Percentiles rank a stretch among this genome's conserved stretches.
phyloP scores from a whole-genome alignment of 352 stramenopile species.

The Peronospora belbahrii region DNA sequence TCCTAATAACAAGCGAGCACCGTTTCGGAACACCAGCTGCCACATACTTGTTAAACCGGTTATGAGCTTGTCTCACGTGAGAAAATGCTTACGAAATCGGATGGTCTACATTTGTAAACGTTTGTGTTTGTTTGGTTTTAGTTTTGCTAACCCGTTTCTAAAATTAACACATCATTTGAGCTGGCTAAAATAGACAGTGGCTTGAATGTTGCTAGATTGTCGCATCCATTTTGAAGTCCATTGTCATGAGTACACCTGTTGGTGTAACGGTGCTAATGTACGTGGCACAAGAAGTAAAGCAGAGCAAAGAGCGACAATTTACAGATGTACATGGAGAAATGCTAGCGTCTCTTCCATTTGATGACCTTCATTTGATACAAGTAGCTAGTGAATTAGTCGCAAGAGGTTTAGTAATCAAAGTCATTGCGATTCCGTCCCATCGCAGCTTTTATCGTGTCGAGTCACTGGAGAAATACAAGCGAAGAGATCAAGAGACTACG shows the following conservation, averaged over 20 bases:
- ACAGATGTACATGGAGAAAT: constrained; percentile 40
- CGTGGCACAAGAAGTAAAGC: constrained; percentile 43
- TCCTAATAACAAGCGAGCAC: constrained; percentile 47
- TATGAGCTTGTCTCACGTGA: background rate
- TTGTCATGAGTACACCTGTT: constrained; percentile 16
- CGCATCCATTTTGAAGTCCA: background rate
- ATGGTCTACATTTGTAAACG: too few relatives aligned
- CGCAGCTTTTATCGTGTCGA: constrained; percentile 59
- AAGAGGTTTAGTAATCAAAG: constrained; percentile 33
- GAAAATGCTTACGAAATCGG: too few relatives aligned
- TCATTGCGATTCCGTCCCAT: constrained; percentile 37
- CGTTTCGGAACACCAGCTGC: constrained; percentile 50
- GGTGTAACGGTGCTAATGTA: constrained; percentile 34
- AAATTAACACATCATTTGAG: too few relatives aligned
- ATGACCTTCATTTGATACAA: constrained; percentile 45
- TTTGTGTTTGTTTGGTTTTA: too few relatives aligned
- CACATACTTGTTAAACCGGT: constrained; percentile 9
- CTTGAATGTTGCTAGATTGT: background rate
- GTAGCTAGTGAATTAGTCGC: constrained; percentile 48
- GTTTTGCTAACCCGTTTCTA: too few relatives aligned
- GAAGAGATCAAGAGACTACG: constrained; percentile 5
- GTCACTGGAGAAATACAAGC: constrained; percentile 52
- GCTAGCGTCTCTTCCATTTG: constrained; percentile 28
- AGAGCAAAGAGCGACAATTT: constrained; percentile 14
- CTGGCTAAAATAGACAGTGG: too few relatives aligned